Conservation (phyloP, 768 basidiomycete species). For the Cystobasidium tubakii region DNA sequence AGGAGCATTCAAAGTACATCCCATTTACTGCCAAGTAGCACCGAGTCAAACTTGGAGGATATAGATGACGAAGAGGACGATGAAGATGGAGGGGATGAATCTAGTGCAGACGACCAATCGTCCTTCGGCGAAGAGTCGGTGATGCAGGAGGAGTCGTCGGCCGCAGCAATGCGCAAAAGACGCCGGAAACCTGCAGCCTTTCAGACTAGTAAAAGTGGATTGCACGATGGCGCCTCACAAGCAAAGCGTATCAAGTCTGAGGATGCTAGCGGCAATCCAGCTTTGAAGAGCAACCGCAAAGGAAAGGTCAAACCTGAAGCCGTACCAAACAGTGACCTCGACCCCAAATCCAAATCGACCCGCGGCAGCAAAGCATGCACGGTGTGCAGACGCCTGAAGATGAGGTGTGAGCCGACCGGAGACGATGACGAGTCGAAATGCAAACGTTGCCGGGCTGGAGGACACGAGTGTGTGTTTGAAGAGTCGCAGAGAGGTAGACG, state of each 20-base stretch:
- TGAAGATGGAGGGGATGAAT: slow-evolving; percentile 23
- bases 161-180: not conserved
- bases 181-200: not conserved
- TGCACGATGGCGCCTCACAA: not conserved
- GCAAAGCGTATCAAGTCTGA: not conserved
- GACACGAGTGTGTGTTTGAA: slow-evolving; percentile 86
- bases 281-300: slow-evolving; percentile 4
- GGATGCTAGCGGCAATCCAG: not conserved
- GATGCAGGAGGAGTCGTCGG: not conserved
- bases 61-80: slow-evolving; percentile 25
- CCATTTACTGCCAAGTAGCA: not conserved
- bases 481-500: slow-evolving; percentile 82
- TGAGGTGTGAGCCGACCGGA: slow-evolving; percentile 41
- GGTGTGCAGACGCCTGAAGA: slow-evolving; percentile 60
- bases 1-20: not conserved
- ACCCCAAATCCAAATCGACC: slow-evolving; percentile 44
- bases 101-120: not conserved
- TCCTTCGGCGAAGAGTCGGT: not conserved
- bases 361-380: slow-evolving; percentile 67
- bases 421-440: slow-evolving; percentile 84
- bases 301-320: not conserved
- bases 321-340: not conserved
- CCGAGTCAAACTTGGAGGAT: not conserved
- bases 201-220: not conserved
- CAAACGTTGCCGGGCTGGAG: slow-evolving; percentile 62